Percentiles rank a stretch among this genome's conserved stretches.
Conservation (phyloP, 257 asterid species). For the Solanum gracilifrons region DNA sequence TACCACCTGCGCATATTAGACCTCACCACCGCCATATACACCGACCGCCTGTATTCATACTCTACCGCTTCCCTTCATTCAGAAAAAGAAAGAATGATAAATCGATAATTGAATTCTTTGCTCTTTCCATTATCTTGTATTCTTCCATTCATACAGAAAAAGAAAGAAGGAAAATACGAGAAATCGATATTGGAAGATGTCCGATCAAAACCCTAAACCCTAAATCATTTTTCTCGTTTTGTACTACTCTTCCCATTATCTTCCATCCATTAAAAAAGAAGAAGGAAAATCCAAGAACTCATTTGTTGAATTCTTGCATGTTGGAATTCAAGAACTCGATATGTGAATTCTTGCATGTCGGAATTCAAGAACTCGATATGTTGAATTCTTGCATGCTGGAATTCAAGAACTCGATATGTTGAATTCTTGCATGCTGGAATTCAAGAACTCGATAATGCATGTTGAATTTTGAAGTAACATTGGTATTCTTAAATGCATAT, state of each 20-base stretch:
- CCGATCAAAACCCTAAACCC: background rate
- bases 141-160: background rate
- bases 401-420: background rate
- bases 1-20: background rate
- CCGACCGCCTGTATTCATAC: background rate
- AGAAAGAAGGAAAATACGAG: background rate
- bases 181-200: background rate
- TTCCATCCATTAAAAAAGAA: background rate
- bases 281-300: background rate
- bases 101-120: no score
- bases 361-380: no score
- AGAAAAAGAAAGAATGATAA: no score
- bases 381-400: background rate
- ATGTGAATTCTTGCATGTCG: no score
- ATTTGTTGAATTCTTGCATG: no score
- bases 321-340: no score
- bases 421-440: no score
- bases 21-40: background rate
- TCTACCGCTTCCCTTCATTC: no score
- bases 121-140: no score
- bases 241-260: background rate
- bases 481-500: background rate
- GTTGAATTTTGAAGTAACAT: background rate
- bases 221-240: background rate
- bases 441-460: background rate